phyloP scores from a whole-genome alignment of 345 rosid genomes.

The Gossypium sturtianum region DNA sequence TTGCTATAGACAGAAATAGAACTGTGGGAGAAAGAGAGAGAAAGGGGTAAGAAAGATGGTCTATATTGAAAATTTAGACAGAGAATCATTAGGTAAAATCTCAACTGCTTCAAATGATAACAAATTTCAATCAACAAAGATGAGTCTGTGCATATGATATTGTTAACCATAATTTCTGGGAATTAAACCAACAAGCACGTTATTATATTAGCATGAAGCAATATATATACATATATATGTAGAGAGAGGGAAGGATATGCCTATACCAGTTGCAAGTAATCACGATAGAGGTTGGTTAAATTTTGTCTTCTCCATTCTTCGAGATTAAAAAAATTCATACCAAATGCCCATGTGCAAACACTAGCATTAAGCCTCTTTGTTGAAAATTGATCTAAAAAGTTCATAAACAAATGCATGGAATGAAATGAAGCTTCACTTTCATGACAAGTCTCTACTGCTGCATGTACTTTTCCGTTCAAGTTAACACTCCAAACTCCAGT shows the following conservation, averaged over 20 bases:
- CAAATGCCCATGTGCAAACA: slow-evolving; percentile 92
- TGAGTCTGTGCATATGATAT: background rate
- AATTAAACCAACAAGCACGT: background rate
- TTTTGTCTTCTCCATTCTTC: slow-evolving; percentile 68
- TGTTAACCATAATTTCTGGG: background rate
- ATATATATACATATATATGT: background rate
- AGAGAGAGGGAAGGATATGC: background rate
- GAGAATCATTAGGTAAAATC: background rate
- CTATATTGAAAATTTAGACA: background rate
- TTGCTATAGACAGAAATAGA: background rate
- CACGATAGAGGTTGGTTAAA: slow-evolving; percentile 44
- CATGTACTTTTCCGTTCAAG: slow-evolving; percentile 78
- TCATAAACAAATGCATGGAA: slow-evolving; percentile 48
- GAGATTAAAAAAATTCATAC: slow-evolving; percentile 84
- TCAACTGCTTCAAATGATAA: background rate
- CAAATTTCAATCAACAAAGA: background rate
- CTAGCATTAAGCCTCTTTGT: slow-evolving; percentile 47
- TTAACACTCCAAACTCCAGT: slow-evolving; percentile 57
- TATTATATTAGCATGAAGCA: background rate
- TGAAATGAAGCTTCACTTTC: slow-evolving; percentile 54
- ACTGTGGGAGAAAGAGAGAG: background rate
- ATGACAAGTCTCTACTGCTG: slow-evolving; percentile 82
- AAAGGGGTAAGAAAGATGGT: background rate
- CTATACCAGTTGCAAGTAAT: slow-evolving; percentile 68
- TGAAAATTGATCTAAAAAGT: slow-evolving; percentile 65